A percentile compares a stretch with the other conserved stretches of the same genome.
Conservation (phyloP, 2,329 filamentous ascomycete species). For the Cyclaneusma minus region DNA sequence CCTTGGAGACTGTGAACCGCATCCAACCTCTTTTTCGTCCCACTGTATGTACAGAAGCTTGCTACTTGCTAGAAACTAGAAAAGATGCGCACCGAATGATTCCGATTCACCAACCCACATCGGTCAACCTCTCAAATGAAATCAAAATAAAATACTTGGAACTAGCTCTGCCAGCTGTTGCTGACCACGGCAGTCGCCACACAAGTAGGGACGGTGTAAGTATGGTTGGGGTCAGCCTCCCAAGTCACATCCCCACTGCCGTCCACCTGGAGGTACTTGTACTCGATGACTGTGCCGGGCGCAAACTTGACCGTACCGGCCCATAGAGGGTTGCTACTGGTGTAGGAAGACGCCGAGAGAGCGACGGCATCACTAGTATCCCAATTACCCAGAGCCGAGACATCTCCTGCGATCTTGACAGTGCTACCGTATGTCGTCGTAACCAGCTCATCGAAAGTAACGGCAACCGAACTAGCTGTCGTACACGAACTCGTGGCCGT, state of each 20-base stretch:
- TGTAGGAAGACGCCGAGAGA: slow-evolving; percentile 44
- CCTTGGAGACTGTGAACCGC: too few relatives aligned
- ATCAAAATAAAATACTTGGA: too few relatives aligned
- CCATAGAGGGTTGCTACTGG: slow-evolving; percentile 45
- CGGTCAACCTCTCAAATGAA: too few relatives aligned
- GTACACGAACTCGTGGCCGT: slow-evolving; percentile 19
- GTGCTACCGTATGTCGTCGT: slow-evolving; percentile 45
- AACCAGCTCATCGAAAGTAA: slow-evolving; percentile 46
- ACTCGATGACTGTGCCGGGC: slow-evolving; percentile 40
- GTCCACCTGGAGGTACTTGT: slow-evolving; percentile 52
- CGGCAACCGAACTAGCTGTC: slow-evolving; percentile 28
- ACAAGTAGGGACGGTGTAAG: slow-evolving; percentile 12
- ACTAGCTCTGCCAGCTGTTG: slow-evolving; percentile 4
- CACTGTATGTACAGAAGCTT: too few relatives aligned
- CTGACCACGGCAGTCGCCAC: slow-evolving; percentile 12
- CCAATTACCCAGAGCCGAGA: slow-evolving; percentile 46
- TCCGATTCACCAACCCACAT: too few relatives aligned
- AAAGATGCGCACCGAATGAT: too few relatives aligned
- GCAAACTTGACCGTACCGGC: slow-evolving; percentile 35
- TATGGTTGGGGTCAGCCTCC: slow-evolving; percentile 37
- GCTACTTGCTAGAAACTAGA: too few relatives aligned
- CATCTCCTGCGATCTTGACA: slow-evolving; percentile 48
- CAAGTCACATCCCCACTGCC: slow-evolving; percentile 39
- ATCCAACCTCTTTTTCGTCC: too few relatives aligned
- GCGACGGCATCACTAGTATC: slow-evolving; percentile 34